A percentile compares a stretch with the other conserved stretches of the same genome.
Evolutionary conservation across 2,329 filamentous ascomycete species (phyloP).

Genomic region (Cladosporium velox): DNA sequence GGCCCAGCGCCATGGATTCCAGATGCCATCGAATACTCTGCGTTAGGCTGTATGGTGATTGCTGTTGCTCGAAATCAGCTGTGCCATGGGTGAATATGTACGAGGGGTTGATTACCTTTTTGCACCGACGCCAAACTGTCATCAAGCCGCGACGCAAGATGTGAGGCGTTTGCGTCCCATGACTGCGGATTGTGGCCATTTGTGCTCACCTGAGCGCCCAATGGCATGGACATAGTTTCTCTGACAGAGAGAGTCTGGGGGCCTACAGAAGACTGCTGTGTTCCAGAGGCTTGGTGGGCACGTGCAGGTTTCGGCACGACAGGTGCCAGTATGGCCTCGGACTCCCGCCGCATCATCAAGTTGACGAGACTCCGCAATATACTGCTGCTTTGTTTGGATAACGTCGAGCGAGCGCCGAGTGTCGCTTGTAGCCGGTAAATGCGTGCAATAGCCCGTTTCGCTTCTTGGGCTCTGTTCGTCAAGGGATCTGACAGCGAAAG

Average conservation of each 20-base stretch:
- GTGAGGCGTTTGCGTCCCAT: background rate
- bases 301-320: background rate
- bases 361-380: constrained; percentile 29
- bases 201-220: background rate
- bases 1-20: background rate
- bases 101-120: constrained; percentile 5
- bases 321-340: constrained; percentile 20
- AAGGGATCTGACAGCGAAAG: constrained; percentile 47
- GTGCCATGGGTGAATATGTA: background rate
- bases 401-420: constrained; percentile 37
- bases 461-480: constrained; percentile 45
- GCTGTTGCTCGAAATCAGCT: background rate
- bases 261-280: background rate
- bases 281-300: background rate
- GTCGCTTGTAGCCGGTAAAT: constrained; percentile 46
- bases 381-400: constrained; percentile 41
- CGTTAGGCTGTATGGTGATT: background rate
- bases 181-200: background rate
- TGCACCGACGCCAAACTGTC: constrained; percentile 19
- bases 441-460: constrained; percentile 46
- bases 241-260: background rate
- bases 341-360: constrained; percentile 20
- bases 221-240: background rate
- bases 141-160: background rate
- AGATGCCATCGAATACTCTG: background rate